A percentile compares a stretch with the other conserved stretches of the same genome.
Conservation (phyloP, 305 asterid genomes). For the Ajuga reptans region DNA sequence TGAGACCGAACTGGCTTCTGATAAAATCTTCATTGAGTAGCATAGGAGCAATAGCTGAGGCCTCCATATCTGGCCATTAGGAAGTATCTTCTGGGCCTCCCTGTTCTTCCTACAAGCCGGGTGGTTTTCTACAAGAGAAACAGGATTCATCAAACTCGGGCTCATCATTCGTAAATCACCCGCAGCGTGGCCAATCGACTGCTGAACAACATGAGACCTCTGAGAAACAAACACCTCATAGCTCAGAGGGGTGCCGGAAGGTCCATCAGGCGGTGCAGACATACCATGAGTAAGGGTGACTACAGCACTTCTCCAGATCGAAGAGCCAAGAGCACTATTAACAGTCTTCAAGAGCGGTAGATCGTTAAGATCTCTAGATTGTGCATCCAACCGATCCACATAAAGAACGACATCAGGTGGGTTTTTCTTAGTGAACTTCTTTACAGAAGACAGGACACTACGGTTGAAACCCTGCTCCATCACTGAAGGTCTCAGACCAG, state of each 20-base stretch:
- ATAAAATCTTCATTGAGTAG: constrained; percentile 77
- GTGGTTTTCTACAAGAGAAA: constrained; percentile 84
- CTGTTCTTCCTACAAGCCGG: constrained; percentile 76
- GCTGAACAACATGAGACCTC: constrained; percentile 87
- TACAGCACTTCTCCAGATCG: constrained; percentile 76
- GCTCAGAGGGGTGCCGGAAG: constrained; percentile 71
- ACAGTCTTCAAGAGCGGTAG: constrained; percentile 64
- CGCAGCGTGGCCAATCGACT: constrained; percentile 69
- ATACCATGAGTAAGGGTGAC: constrained; percentile 87
- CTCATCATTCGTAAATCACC: constrained; percentile 89
- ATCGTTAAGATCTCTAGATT: constrained; percentile 82
- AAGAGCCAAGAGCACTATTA: constrained; percentile 50
- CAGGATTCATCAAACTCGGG: constrained; percentile 78
- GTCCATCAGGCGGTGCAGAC: constrained; percentile 96
- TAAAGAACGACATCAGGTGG: constrained; percentile 74
- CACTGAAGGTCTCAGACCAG: constrained; percentile 65
- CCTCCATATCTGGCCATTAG: constrained; percentile 87
- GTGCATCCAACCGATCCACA: constrained; percentile 81
- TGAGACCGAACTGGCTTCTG: constrained; percentile 63
- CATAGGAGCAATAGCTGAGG: constrained; percentile 73
- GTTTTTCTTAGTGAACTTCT: constrained; percentile 61
- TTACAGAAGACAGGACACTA: constrained; percentile 46
- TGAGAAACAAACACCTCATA: constrained; percentile 73
- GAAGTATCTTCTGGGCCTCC: constrained; percentile 80
- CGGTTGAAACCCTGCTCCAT: constrained; percentile 74